These are phyloP conservation scores for Ceratopteris richardii DNA, from an alignment of 75 land plant species.

Conservation along the genomic window DNA sequence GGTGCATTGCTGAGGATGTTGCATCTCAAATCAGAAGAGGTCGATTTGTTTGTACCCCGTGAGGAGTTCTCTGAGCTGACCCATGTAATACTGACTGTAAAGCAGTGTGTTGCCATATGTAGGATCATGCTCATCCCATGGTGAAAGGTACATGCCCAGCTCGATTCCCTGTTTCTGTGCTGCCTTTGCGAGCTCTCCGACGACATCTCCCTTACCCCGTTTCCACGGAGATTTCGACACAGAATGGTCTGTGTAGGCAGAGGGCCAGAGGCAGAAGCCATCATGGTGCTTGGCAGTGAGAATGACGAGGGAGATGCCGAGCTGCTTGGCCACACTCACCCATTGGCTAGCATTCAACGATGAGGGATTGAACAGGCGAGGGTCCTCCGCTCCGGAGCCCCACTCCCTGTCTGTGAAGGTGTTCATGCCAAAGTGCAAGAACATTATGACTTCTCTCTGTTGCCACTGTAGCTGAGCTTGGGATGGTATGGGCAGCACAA, in stretches of 20 bases:
- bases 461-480: too few relatives aligned
- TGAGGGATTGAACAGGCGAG: slow-evolving; percentile 57
- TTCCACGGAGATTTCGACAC: slow-evolving; percentile 57
- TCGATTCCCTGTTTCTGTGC: slow-evolving; percentile 54
- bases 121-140: slow-evolving; percentile 89
- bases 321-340: slow-evolving; percentile 51
- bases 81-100: slow-evolving; percentile 84
- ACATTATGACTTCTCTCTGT: slow-evolving; percentile 13
- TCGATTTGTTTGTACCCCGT: slow-evolving; percentile 62
- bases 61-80: slow-evolving; percentile 75
- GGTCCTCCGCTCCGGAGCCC: slow-evolving; percentile 71
- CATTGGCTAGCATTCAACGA: slow-evolving; percentile 66
- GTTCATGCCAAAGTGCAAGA: slow-evolving; percentile 87
- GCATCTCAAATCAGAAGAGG: too few relatives aligned
- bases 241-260: slow-evolving; percentile 66
- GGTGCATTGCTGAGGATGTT: too few relatives aligned
- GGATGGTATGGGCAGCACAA: slow-evolving; percentile 1
- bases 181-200: slow-evolving; percentile 59
- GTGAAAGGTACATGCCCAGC: slow-evolving; percentile 79
- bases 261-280: slow-evolving; percentile 92
- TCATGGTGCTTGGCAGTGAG: slow-evolving; percentile 94
- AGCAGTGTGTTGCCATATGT: slow-evolving; percentile 53
- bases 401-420: slow-evolving; percentile 91
- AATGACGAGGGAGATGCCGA: slow-evolving; percentile 65
- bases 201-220: slow-evolving; percentile 68